These are phyloP conservation scores for Linnemannia hyalina DNA, from an alignment of 192 early-diverging fungal species.

Conservation along the genomic window DNA sequence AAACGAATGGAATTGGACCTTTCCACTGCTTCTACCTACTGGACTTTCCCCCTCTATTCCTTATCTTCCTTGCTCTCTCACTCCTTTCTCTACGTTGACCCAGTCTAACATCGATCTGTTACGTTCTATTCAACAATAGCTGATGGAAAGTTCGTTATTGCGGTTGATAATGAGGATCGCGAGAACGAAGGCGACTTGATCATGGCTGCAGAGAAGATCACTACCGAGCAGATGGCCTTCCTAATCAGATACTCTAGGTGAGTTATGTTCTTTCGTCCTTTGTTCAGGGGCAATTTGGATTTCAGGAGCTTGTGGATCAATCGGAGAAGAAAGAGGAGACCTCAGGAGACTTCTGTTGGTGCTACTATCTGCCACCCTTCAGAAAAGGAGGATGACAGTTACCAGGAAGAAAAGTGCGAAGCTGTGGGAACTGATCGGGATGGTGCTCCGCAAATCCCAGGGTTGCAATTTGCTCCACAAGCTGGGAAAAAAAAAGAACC, in stretches of 20 bases:
- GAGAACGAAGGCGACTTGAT: conserved; percentile 99
- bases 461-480: background rate
- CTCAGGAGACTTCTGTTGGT: too few relatives aligned
- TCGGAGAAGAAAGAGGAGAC: background rate
- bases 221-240: conserved; percentile 94
- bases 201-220: conserved; percentile 93
- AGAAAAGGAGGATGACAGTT: background rate
- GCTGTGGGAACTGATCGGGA: background rate
- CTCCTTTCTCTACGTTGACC: background rate
- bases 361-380: background rate
- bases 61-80: background rate
- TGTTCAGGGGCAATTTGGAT: background rate
- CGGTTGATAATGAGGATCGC: conserved; percentile 97
- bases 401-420: background rate
- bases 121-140: conserved; percentile 52
- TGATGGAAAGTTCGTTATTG: conserved; percentile 88
- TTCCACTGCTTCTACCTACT: too few relatives aligned
- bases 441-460: background rate
- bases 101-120: background rate
- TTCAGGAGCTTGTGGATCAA: too few relatives aligned
- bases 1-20: too few relatives aligned
- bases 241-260: conserved; percentile 94
- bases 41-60: background rate
- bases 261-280: background rate
- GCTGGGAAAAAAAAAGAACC: background rate